Conservation (phyloP, 2,329 filamentous ascomycete genomes). For the Pestalotiopsis sp. region DNA sequence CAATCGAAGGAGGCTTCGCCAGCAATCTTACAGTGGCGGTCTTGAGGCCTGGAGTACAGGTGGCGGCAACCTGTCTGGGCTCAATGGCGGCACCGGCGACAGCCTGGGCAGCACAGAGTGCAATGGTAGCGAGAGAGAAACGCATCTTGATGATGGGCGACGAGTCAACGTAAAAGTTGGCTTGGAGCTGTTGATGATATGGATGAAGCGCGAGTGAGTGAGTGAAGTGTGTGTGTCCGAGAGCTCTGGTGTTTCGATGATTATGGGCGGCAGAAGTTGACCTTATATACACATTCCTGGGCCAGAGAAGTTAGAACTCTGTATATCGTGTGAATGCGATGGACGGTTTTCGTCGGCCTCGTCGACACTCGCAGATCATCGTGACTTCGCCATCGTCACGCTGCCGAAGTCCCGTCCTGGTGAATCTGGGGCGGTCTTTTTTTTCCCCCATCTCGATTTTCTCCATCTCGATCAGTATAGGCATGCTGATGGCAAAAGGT, state of each 20-base stretch:
- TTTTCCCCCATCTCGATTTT: background rate
- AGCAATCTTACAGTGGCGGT: background rate
- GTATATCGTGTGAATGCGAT: too few relatives aligned
- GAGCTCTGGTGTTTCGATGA: too few relatives aligned
- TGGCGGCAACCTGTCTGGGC: background rate
- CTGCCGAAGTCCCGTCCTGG: too few relatives aligned
- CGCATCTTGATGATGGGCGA: background rate
- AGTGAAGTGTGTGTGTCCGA: background rate
- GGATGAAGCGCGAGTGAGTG: background rate
- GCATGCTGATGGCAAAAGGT: background rate
- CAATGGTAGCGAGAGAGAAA: background rate
- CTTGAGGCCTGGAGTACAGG: background rate
- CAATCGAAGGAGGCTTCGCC: background rate
- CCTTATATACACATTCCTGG: too few relatives aligned
- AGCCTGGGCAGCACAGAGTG: background rate
- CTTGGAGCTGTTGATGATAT: background rate
- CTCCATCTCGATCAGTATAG: background rate
- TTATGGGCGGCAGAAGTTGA: too few relatives aligned
- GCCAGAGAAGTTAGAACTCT: too few relatives aligned
- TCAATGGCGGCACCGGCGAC: background rate
- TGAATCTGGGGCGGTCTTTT: background rate
- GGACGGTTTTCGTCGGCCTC: too few relatives aligned
- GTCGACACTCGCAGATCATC: too few relatives aligned
- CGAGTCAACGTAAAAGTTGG: background rate
- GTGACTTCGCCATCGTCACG: too few relatives aligned